Evolutionary conservation across 225 moss, liverwort and hornwort species (phyloP).

Genomic region (Ulota crispa): DNA sequence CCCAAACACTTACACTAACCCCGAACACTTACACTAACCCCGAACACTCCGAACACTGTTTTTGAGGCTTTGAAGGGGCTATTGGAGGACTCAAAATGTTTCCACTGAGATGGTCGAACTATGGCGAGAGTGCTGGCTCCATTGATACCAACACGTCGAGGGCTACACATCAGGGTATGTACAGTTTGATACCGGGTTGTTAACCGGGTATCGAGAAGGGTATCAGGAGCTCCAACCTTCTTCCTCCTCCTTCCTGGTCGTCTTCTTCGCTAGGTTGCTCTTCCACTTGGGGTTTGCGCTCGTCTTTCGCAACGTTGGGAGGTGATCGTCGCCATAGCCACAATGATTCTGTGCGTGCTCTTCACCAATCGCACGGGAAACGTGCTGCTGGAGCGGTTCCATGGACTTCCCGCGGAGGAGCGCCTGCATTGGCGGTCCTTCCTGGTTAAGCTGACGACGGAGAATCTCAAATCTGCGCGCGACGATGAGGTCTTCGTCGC

Average conservation of each 20-base stretch:
- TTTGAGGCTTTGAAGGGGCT: too few relatives aligned
- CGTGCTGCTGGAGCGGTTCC: slow-evolving; percentile 88
- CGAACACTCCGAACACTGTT: too few relatives aligned
- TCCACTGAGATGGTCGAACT: not conserved
- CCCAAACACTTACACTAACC: too few relatives aligned
- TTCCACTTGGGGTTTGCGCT: not conserved
- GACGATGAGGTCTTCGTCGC: slow-evolving; percentile 95
- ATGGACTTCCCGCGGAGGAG: slow-evolving; percentile 84
- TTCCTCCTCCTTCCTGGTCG: not conserved
- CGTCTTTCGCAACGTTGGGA: not conserved
- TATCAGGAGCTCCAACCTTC: not conserved
- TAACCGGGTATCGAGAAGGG: not conserved
- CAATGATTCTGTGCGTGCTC: slow-evolving; percentile 82
- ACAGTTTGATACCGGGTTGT: too few relatives aligned
- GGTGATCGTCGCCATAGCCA: slow-evolving; percentile 27
- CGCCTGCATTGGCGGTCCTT: slow-evolving; percentile 90
- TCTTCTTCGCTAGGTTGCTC: not conserved
- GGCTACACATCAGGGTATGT: not conserved
- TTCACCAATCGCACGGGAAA: slow-evolving; percentile 85
- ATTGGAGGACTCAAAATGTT: too few relatives aligned
- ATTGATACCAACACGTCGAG: not conserved
- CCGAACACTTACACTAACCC: too few relatives aligned
- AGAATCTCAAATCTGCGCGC: slow-evolving; percentile 85
- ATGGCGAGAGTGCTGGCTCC: not conserved
- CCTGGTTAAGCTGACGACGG: slow-evolving; percentile 78